Base-by-base conservation (phyloP, 2,329 filamentous ascomycete species). In the Penicillium sumatraense region DNA sequence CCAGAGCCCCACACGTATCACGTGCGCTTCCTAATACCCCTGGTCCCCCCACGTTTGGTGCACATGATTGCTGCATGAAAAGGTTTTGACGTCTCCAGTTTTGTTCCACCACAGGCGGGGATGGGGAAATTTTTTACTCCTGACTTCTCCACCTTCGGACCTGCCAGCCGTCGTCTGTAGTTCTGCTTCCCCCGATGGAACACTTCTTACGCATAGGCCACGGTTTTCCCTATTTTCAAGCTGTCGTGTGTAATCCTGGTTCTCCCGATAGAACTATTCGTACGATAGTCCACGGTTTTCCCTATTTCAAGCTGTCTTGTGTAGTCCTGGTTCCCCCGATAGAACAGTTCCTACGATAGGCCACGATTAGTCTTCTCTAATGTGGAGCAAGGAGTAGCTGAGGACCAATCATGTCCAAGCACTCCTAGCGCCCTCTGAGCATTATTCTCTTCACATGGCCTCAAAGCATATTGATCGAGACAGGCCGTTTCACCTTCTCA, bases 381-480 rank as follows among this genome's bases (percentile, higher is more conserved):
- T 38, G 47, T 49, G 47, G 47, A 49, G 47, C 47, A 49, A 41
- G 47, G 47, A 49, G 47, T 40, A 49, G 35, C 33, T 41, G 23
- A 49, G 33, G 47, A 29, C 47, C 31, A 49, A 49, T 49, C 47
- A 49, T 40, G 35, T 49, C 33, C 33, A 23, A 49, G 33, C 21
- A 49, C 35, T 41, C 35, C 8, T 41, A 48, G 24, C 35, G 35
- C 47, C 13, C 33, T 18, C n/a, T 49, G 35, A 23, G 21, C 31
- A 23, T 49, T 29, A n/a, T 48, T 48, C 45, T 48, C 45, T 36
- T 48, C 29, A 36, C 45, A 48, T 14, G 33, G 45, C 45, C 45
- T 33, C 45, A 36, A 36, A 48, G 45, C 26, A 48, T 48, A 48
- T 47, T 47, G 24, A 47, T 47, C 44, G 44, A 47, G 44, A 47